Evolutionary conservation across 495 filamentous ascomycete genomes (phyloP).

Genomic region (Penicillium manginii): DNA sequence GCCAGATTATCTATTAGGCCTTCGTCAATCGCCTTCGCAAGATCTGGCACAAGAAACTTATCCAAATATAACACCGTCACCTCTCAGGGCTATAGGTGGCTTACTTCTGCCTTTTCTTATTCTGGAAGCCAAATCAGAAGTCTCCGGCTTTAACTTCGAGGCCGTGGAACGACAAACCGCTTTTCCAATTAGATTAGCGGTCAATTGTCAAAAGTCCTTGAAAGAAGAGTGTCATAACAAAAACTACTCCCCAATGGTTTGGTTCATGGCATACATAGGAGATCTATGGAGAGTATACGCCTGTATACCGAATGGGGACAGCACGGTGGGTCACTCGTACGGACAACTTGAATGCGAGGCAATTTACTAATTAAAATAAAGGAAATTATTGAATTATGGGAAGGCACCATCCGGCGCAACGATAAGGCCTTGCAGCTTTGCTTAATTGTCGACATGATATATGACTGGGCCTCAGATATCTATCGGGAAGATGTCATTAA

Average conservation of each 20-base stretch:
- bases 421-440: slow-evolving; percentile 34
- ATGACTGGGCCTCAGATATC: slow-evolving; percentile 40
- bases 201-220: slow-evolving; percentile 18
- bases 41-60: too few species aligned
- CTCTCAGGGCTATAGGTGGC: too few species aligned
- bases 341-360: not conserved
- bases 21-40: too few species aligned
- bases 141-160: not conserved
- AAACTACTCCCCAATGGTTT: not conserved
- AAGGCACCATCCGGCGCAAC: slow-evolving; percentile 22
- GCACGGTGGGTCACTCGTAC: not conserved
- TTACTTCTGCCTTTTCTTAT: slow-evolving; percentile 26
- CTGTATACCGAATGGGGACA: not conserved
- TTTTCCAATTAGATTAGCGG: slow-evolving; percentile 22
- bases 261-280: slow-evolving; percentile 4
- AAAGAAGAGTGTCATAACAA: not conserved
- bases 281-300: slow-evolving; percentile 7
- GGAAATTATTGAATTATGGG: slow-evolving; percentile 27
- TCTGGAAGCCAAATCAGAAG: slow-evolving; percentile 23
- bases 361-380: slow-evolving; percentile 12
- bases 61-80: too few species aligned
- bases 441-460: slow-evolving; percentile 39
- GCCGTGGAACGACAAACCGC: slow-evolving; percentile 17
- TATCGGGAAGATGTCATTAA: slow-evolving; percentile 17
- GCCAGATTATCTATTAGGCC: too few species aligned